Percentiles rank a stretch among this genome's conserved stretches.
These are phyloP conservation scores for Bryoglossum gracile DNA, from an alignment of 495 filamentous ascomycete species.

Conservation along the genomic window DNA sequence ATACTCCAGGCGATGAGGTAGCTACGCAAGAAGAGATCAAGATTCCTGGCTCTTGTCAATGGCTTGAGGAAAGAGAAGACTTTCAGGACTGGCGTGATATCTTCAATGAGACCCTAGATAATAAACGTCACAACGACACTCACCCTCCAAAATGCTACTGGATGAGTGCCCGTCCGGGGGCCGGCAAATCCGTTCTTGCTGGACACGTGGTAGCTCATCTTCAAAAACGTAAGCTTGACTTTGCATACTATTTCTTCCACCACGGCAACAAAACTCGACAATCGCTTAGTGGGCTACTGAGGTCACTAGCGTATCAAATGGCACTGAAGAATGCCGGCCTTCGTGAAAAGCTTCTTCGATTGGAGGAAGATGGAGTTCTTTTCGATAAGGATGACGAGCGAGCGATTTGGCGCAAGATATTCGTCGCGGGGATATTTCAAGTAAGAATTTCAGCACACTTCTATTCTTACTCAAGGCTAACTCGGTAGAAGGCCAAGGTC, in stretches of 20 bases:
- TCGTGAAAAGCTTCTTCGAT: slow-evolving; percentile 18
- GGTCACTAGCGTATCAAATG: slow-evolving; percentile 36
- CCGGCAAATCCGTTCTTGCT: slow-evolving; percentile 32
- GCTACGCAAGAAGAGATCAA: slow-evolving; percentile 19
- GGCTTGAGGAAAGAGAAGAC: slow-evolving; percentile 20
- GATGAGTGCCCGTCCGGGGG: slow-evolving; percentile 27
- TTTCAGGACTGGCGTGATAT: slow-evolving; percentile 26
- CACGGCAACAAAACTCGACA: slow-evolving; percentile 26
- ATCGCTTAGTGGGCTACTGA: slow-evolving; percentile 27
- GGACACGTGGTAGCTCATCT: slow-evolving; percentile 25
- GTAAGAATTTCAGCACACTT: slow-evolving; percentile 15
- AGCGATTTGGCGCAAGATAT: slow-evolving; percentile 35
- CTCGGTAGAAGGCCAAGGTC: no score
- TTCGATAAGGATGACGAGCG: slow-evolving; percentile 26
- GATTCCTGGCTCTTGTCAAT: slow-evolving; percentile 28
- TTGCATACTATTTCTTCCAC: slow-evolving; percentile 34
- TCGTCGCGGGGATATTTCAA: slow-evolving; percentile 26
- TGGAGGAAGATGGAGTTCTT: slow-evolving; percentile 17
- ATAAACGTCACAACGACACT: background rate
- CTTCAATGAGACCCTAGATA: no score
- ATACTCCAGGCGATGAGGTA: slow-evolving; percentile 15
- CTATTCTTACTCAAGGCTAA: no score
- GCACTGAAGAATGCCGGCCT: slow-evolving; percentile 19
- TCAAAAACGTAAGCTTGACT: slow-evolving; percentile 6
- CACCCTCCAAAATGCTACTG: slow-evolving; percentile 23